Conservation (phyloP, 352 stramenopile species). For the Phytophthora syringae region DNA sequence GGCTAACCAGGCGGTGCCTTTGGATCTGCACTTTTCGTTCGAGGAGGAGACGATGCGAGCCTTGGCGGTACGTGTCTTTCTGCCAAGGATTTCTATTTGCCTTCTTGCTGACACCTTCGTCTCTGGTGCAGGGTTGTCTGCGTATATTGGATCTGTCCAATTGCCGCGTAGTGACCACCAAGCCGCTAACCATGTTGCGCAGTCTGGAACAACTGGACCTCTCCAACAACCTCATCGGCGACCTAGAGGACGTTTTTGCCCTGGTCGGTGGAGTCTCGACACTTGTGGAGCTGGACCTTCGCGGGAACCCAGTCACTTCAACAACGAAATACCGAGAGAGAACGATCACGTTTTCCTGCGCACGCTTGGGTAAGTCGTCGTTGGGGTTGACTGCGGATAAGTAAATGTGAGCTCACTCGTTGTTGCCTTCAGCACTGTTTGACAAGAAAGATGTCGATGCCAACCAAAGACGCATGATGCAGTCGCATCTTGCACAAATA, state of each 20-base stretch:
- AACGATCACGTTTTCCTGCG: slow-evolving; percentile 73
- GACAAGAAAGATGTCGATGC: slow-evolving; percentile 79
- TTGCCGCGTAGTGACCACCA: slow-evolving; percentile 45
- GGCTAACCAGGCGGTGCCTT: slow-evolving; percentile 57
- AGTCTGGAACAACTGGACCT: slow-evolving; percentile 68
- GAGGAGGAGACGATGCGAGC: slow-evolving; percentile 48
- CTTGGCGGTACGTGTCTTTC: slow-evolving; percentile 39
- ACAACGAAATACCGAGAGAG: slow-evolving; percentile 74
- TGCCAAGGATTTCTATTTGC: not conserved
- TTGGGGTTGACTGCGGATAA: not conserved
- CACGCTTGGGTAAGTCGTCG: slow-evolving; percentile 46
- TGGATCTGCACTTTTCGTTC: slow-evolving; percentile 47
- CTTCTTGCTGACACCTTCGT: not conserved
- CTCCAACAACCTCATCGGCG: slow-evolving; percentile 66
- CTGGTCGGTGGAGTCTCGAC: slow-evolving; percentile 51
- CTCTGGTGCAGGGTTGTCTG: slow-evolving; percentile 46
- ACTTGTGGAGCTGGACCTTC: slow-evolving; percentile 70
- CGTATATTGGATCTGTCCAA: slow-evolving; percentile 70
- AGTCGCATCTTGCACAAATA: slow-evolving; percentile 83
- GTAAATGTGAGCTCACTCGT: not conserved
- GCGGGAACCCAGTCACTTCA: slow-evolving; percentile 58
- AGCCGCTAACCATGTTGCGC: slow-evolving; percentile 40
- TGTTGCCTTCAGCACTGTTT: slow-evolving; percentile 51
- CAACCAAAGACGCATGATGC: slow-evolving; percentile 82
- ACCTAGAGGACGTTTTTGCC: slow-evolving; percentile 73